phyloP scores from a whole-genome alignment of 441 rosid genomes.

The Euphorbia neoarborescens region DNA sequence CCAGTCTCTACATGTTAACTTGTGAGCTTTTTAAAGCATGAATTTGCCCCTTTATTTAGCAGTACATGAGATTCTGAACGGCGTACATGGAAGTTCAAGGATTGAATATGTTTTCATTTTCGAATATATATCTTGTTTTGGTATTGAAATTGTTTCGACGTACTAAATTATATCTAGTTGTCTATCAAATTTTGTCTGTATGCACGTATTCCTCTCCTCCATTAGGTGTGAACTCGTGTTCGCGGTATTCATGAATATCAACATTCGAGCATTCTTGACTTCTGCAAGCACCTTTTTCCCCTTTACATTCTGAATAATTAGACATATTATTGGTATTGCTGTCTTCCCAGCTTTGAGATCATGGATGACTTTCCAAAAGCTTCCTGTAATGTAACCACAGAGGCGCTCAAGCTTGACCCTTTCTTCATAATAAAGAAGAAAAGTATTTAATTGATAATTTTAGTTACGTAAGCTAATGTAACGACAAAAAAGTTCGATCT shows the following conservation, averaged over 20 bases:
- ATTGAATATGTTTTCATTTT: background rate
- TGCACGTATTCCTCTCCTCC: background rate
- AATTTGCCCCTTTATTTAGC: background rate
- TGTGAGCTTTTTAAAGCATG: background rate
- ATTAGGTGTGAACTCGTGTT: background rate
- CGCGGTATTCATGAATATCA: background rate
- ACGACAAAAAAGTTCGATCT: background rate
- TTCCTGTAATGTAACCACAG: background rate
- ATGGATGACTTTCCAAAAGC: background rate
- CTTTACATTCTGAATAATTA: background rate
- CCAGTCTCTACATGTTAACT: background rate
- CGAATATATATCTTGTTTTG: background rate
- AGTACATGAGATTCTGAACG: background rate
- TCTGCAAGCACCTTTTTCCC: background rate
- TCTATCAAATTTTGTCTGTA: background rate
- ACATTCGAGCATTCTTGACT: background rate
- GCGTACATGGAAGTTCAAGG: background rate
- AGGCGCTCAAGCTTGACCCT: background rate
- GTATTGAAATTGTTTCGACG: background rate
- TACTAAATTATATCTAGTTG: background rate
- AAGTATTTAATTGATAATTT: constrained; percentile 10
- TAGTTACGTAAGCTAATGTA: background rate
- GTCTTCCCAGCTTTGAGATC: constrained; percentile 1
- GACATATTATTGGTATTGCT: background rate
- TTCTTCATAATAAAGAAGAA: background rate